phyloP scores from a whole-genome alignment of 169 alveolate genomes.

The Plasmodium knowlesi region DNA sequence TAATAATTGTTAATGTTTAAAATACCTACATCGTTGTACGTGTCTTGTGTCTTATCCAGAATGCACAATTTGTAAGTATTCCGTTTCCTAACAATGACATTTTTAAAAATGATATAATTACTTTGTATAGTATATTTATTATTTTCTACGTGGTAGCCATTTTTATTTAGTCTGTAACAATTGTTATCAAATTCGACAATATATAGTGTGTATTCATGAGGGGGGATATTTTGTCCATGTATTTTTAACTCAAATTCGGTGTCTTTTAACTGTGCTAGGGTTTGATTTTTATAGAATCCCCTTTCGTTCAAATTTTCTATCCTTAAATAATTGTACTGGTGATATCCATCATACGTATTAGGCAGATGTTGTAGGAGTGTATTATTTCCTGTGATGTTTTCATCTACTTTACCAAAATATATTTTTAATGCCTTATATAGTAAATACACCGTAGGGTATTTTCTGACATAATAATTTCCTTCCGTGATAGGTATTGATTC shows the following conservation, averaged over 20 bases:
- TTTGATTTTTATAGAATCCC: slow-evolving; percentile 66
- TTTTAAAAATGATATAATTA: slow-evolving; percentile 35
- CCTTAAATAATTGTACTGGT: slow-evolving; percentile 18
- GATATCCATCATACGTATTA: neutral
- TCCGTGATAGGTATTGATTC: neutral
- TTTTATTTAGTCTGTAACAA: slow-evolving; percentile 27
- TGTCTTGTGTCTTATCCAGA: slow-evolving; percentile 16
- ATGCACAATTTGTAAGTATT: slow-evolving; percentile 60
- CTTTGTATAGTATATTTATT: neutral
- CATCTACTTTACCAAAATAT: slow-evolving; percentile 14
- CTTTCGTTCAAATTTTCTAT: slow-evolving; percentile 5
- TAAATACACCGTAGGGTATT: neutral
- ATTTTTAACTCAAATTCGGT: slow-evolving; percentile 7
- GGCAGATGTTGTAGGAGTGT: slow-evolving; percentile 9
- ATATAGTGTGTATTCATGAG: slow-evolving; percentile 33
- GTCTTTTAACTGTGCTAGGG: neutral
- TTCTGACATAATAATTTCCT: neutral
- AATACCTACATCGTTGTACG: slow-evolving; percentile 30
- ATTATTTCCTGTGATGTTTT: slow-evolving; percentile 8
- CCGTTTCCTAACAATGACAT: slow-evolving; percentile 1
- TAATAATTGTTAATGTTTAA: slow-evolving; percentile 67
- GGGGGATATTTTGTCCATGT: slow-evolving; percentile 34
- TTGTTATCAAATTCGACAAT: slow-evolving; percentile 50
- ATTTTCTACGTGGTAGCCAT: slow-evolving; percentile 10
- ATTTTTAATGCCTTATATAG: neutral